Base-by-base conservation (phyloP, 495 filamentous ascomycete species). In the Tuber magnatum region DNA sequence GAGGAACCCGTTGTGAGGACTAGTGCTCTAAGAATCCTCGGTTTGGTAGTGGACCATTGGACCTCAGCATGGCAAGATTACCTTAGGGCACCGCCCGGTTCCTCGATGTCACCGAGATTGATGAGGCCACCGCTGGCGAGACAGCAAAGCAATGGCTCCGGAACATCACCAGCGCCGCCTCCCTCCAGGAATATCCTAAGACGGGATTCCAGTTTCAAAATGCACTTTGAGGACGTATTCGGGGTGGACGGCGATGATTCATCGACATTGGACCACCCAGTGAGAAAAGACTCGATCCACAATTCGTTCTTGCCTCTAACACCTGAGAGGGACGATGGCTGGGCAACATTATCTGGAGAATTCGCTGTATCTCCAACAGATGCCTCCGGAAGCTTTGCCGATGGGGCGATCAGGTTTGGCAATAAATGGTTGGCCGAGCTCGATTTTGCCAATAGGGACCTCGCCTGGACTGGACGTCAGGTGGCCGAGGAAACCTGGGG, bases 151-250 rank as follows among this genome's bases (percentile, higher is more conserved):
- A 79, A 79, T 75, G 77, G 77, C 46, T 72, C 77, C 44, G 77
- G 76, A 38, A 73, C 78, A 68, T 79, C 76, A 0, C 76, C 77
- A n/a, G 77, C 77, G 16, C 77, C 76, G 70, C 46, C 73, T 3
- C 22, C 51, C 9, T 40, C 76, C n/a, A 70, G 72, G 43, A 74
- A 69, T 28, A 18, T 79, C 35, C 68, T 79, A 65, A 73, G 77
- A 41, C 74, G 77, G 38, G 77, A 79, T 79, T 79, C 77, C 20
- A 79, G 77, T n/a, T 79, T 79, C 35, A 79, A 79, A 75, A 79
- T 79, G 77, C 77, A 79, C n/a, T 79, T 79, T 22, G 77, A 79
- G 51, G 77, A 79, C 70, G 77, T 79, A 40, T 79, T 79, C 73
- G 76, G 77, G 22, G 69, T 79, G 44, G 77, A 79, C 44, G 73